phyloP scores from a whole-genome alignment of 371 early-diverging fungal genomes.

The Syncephalastrum monosporum region DNA sequence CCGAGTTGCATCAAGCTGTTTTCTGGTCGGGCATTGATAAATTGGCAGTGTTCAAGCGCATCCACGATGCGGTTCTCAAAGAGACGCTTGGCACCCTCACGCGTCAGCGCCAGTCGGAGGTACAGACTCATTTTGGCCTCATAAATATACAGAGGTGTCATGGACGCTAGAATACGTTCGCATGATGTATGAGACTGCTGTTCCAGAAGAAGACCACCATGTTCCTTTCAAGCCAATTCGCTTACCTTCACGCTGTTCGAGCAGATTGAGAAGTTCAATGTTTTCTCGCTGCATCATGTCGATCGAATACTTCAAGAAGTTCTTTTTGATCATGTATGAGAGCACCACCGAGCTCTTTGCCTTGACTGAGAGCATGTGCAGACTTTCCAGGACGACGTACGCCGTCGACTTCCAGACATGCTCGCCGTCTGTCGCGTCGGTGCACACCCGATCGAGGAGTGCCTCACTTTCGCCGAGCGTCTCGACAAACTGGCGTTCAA shows the following conservation, averaged over 20 bases:
- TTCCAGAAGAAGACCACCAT: no score
- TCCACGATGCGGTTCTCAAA: conserved; percentile 78
- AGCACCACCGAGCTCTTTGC: conserved; percentile 59
- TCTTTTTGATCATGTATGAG: conserved; percentile 62
- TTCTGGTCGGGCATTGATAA: conserved; percentile 32
- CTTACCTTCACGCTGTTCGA: conserved; percentile 54
- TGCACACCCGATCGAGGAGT: conserved; percentile 68
- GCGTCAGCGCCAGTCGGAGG: conserved; percentile 69
- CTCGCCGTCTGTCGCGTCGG: conserved; percentile 81
- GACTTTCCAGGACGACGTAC: conserved; percentile 71
- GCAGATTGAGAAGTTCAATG: conserved; percentile 54
- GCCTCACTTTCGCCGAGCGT: conserved; percentile 42
- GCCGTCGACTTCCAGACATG: conserved; percentile 87
- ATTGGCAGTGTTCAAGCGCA: conserved; percentile 70
- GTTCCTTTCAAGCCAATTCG: neutral
- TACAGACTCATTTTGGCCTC: conserved; percentile 85
- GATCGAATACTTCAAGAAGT: conserved; percentile 66
- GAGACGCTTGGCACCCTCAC: conserved; percentile 76
- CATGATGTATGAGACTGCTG: conserved; percentile 1
- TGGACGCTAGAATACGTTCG: conserved; percentile 31
- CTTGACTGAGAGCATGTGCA: conserved; percentile 55
- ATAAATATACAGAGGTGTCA: conserved; percentile 67
- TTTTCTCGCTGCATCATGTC: conserved; percentile 71
- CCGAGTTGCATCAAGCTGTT: conserved; percentile 3
- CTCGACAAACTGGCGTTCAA: conserved; percentile 22